Conservation (phyloP, 139 green algal species). For the Spirogloea muscicola region DNA sequence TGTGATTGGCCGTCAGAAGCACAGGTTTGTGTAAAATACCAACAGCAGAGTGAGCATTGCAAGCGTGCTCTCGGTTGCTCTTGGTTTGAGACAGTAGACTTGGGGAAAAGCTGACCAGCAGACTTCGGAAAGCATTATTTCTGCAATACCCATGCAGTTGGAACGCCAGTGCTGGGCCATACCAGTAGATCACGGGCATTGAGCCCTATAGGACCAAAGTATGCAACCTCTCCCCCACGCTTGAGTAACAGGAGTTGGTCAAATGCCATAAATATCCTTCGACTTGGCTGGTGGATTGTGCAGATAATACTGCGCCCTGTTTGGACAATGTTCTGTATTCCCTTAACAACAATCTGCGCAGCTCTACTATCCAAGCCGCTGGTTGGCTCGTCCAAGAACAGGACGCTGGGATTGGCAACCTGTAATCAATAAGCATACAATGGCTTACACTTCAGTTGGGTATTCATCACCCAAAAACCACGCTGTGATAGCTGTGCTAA, state of each 20-base stretch:
- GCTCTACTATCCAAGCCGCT: slow-evolving; percentile 75
- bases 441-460: no score
- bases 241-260: slow-evolving; percentile 71
- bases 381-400: slow-evolving; percentile 52
- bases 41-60: no score
- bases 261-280: slow-evolving; percentile 47
- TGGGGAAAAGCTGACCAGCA: no score
- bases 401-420: slow-evolving; percentile 49
- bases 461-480: no score
- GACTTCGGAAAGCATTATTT: no score
- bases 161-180: no score
- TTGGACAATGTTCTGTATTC: slow-evolving; percentile 70
- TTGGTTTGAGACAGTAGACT: no score
- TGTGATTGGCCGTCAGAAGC: no score
- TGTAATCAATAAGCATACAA: background rate
- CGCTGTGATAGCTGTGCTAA: no score
- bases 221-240: slow-evolving; percentile 67
- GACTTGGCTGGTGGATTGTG: slow-evolving; percentile 85
- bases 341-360: slow-evolving; percentile 77
- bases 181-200: slow-evolving; percentile 54
- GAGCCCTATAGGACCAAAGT: slow-evolving; percentile 74
- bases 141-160: no score
- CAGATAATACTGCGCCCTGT: slow-evolving; percentile 77
- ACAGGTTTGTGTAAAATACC: no score
- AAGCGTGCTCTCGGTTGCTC: no score